Evolutionary conservation across 495 filamentous ascomycete genomes (phyloP), one percentile per base, ranked within the genome.

Genomic region (Pyronema omphalodes): DNA sequence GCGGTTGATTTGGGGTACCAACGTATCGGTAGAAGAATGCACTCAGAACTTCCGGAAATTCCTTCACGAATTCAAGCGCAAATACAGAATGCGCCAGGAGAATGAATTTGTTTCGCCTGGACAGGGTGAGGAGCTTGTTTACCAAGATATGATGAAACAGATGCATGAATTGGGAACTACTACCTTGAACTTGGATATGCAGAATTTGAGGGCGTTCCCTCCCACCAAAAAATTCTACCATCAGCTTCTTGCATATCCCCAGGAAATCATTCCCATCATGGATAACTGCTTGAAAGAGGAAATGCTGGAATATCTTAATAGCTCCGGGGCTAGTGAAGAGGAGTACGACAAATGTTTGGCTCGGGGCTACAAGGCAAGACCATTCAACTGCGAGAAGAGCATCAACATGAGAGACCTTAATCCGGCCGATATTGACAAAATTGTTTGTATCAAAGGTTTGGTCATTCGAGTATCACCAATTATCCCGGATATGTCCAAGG

Each of bases 401-500:
- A 81, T 88, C 59, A 99, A 99, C 60, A 80, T 99, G 74, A 78
- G 91, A 68, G 89, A 96, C 56, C 75, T 99, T 44, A 94, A 96
- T 66, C 91, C 91, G 15, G 81, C 83, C 53, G 80, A 94, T 63
- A 93, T 94, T 77, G 93, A 96, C 73, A 94, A 93, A 68, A 76
- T 99, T 55, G 77, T 99, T 57, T 86, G 82, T 63, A 83, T 99
- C 68, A 99, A 96, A 69, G 91, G 91, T 50, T 74, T 99, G 40
- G 91, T 96, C 44, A 99, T 99, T 62, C 82, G 91, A 17, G 82
- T 93, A 12, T 95, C 93, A 1, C 86, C 91, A 4, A 81, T 96
- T 54, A 96, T 99, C 57, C 91, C 91, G 3, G 91, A 99, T 62
- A 96, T 96, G 93, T 94, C 93, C 65, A 79, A 84, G 67, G 86